Evolutionary conservation across 164 flowering plant species (phyloP), one percentile per base, ranked within the genome.

Genomic region (Magnolia sinica): DNA sequence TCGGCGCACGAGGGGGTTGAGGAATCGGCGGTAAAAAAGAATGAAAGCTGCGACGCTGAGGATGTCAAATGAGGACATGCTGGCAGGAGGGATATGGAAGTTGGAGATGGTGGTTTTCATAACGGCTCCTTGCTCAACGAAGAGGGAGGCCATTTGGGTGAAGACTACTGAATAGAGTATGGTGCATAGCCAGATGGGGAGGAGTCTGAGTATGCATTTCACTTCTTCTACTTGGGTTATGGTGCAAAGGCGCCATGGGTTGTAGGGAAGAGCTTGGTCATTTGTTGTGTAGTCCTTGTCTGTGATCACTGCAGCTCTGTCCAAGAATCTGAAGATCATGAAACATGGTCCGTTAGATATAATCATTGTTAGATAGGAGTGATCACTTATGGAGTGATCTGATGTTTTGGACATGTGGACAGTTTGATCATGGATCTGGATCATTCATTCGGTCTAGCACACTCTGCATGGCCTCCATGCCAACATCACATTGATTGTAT

Each of bases 41-140:
- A 92, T 88, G 81, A 94, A 92, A 5, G 78, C 45, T 8, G 93
- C 97, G 0, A 92, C 98, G 58, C 96, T 91, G 51, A 92, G 80
- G 49, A 92, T 92, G 84, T 94, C 97, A 59, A 94, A 94, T 87
- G 87, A 85, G 22, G 97, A 94, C 98, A 94, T 94, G 87, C 98
- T 89, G 63, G 98, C 96, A 0, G 97, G 87, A 9, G 98, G 98
- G 75, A 91, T 86, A 45, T 73, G 76, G 83, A 94, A 94, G 80
- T 78, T 80, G 10, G 85, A 71, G 7, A 94, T 67, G 0, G 87
- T 83, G 19, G 91, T 86, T 61, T 85, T 88, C 98, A 94, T 94
- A 58, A 91, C 90, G 1, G 93, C 96, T 2, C 98, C 98, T 86
- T 94, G 98, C 78, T 89, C 98, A 3, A 94, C 97, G 71, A 94